Evolutionary conservation across 2,329 filamentous ascomycete genomes (phyloP), one percentile per base, ranked within the genome.

Genomic region (Fusarium xylarioides): DNA sequence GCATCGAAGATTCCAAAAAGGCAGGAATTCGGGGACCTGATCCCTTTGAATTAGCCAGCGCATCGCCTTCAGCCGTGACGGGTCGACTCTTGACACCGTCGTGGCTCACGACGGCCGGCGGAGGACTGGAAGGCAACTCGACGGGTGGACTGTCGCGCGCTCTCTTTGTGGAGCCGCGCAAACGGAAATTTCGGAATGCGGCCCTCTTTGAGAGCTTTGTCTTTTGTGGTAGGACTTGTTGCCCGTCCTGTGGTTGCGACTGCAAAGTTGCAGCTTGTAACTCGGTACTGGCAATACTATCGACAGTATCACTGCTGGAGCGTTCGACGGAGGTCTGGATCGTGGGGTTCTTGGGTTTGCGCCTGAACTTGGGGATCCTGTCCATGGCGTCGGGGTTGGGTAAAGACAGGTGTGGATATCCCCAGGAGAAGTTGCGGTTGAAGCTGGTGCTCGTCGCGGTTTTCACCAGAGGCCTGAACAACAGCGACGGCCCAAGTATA

Each of bases 111-210:
- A 82, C 77, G 28, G 81, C 75, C 21, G 79, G 75, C 60, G 65
- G 80, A 42, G 81, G 79, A 55, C 73, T 79, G 46, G 77, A 73
- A 35, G 79, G 70, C 55, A 76, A 60, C 46, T 78, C 72, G 35
- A 79, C 78, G 43, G 83, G 82, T 23, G 86, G 86, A 57, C 83
- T 82, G 64, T 79, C 77, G 58, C 81, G 79, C 23, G 84, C 84
- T 76, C 86, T 85, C 79, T 88, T 88, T 60, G 83, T 80, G 30
- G 84, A 82, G 60, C 82, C 80, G 60, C 84, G 83, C 58, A 87
- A 80, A 57, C 85, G 82, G 64, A 87, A 81, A 68, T 80, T 82
- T 44, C 84, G 83, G 56, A 88, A 86, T 44, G 85, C 79, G 23
- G 82, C 81, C 46, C 80, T 81, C 63, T 81, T 81, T 32, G 77